Conservation (phyloP, 306 rosid species). For the Begonia fuchsioides region DNA sequence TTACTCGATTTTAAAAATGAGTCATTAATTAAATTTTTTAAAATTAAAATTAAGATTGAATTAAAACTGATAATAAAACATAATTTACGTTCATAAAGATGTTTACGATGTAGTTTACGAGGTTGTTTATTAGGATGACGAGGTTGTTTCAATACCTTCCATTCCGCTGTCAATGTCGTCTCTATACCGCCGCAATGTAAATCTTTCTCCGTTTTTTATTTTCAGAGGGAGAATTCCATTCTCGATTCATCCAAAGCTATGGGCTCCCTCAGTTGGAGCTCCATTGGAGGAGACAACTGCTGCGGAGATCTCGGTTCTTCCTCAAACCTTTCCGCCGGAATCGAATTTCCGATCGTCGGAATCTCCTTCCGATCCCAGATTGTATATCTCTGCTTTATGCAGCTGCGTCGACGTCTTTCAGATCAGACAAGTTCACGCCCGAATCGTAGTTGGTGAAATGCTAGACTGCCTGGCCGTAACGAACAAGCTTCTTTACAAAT, state of each 20-base stretch:
- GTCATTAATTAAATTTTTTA: too few relatives aligned
- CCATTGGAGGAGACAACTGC: not conserved
- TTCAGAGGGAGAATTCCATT: constrained; percentile 1
- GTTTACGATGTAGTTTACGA: too few relatives aligned
- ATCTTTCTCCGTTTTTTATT: constrained; percentile 10
- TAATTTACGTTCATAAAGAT: too few relatives aligned
- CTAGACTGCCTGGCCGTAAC: constrained; percentile 32
- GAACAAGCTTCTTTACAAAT: constrained; percentile 67
- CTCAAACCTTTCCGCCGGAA: not conserved
- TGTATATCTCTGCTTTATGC: constrained; percentile 22
- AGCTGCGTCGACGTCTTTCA: constrained; percentile 34
- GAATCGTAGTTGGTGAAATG: constrained; percentile 22
- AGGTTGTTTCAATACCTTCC: too few relatives aligned
- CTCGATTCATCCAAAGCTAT: constrained; percentile 6
- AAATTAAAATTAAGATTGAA: too few relatives aligned
- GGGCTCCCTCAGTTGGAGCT: constrained; percentile 7
- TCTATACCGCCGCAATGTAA: not conserved
- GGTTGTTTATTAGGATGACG: too few relatives aligned
- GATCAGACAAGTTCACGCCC: constrained; percentile 49
- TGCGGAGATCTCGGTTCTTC: not conserved
- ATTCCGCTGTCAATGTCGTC: not conserved
- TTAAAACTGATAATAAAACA: too few relatives aligned
- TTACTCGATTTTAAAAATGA: too few relatives aligned
- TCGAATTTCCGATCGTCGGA: not conserved
- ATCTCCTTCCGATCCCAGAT: constrained; percentile 20